Base-by-base conservation (phyloP, 805 yeast species). In the Saturnispora zaruensis region DNA sequence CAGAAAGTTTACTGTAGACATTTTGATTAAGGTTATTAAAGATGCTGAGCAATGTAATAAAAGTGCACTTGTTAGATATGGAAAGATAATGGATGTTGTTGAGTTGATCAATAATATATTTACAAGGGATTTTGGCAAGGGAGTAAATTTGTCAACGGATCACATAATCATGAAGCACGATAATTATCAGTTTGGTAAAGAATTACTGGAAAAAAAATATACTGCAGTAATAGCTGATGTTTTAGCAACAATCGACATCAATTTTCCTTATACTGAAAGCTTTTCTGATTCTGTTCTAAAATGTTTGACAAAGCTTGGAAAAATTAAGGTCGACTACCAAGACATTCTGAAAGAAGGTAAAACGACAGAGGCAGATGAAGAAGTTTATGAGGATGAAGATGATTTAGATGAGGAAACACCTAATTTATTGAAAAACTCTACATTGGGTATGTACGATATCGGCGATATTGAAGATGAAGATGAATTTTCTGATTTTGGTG, bases 361-460 rank as follows among this genome's bases (percentile, higher is more conserved):
- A 20, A 28, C 51, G 18, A 62, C 62, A 21, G 68, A 63, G n/a
- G 68, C 59, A 6, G 80, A 72, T 36, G 69, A 57, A n/a, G 62
- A 59, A 45, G 53, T 61, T 6, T 60, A 55, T 36, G 65, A 61
- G 5, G 71, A 63, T 20, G 71, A 82, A 34, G 68, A 72, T 26
- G 80, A 77, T 34, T 67, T 64, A 6, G 62, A 74, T 28, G 95
- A 84, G 48, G 91, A 87, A 48, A 78, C 89, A 0, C 89, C 95
- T 0, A 90, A 90, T 62, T 70, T 90, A 59, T 81, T 91, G 65
- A 72, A 84, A 37, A 90, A 93, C 62, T 90, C 97, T 0, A 87
- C 97, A 0, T 71, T 91, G 38, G 97, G 96, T 1, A 90, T 91
- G 95, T 91, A 84, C 62, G 97, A 91, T 58, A 82, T 86, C 37